Base-by-base conservation (phyloP, 257 asterid species). In the Jasminum sambac region DNA sequence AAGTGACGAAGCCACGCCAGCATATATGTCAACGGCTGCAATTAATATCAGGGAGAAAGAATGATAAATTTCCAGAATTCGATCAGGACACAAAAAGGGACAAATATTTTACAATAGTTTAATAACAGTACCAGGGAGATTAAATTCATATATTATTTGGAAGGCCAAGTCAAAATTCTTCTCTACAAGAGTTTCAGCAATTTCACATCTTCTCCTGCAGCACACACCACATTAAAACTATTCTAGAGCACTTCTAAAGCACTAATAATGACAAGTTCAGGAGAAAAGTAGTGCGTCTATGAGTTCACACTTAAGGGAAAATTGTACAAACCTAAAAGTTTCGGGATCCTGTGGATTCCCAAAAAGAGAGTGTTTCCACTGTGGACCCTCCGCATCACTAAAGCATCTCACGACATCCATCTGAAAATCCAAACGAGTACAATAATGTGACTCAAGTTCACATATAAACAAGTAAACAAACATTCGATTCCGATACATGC, bases 281-380 rank as follows among this genome's bases (percentile, higher is more conserved):
- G 59, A 75, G 8, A 66, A 19, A 13, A 40, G 46, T 19, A 19
- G 11, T 5, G 62, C 11, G 36, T 55, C 2, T 16, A 10, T 62
- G 57, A 44, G 34, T 34, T 67, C 8, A 50, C 59, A 17, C 24
- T 17, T 39, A 40, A 62, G 74, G 67, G 55, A 55, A 75, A 57
- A 16, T 41, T 63, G 44, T 50, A 74, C 55, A 57, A 81, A 89
- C 96, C 96, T 94, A 85, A 85, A 94, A 72, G 99, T 94, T 70
- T 91, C 99, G 64, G 88, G 80, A 79, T 91, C 99, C 83, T 84
- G 91, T 16, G 99, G 97, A 85, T 94, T 91, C 76, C 99, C 97
- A 64, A 94, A 91, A 74, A 94, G 90, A 74, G 99, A 94, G 82
- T 89, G 88, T 73, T 89, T 91, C 99, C 99, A 94, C 42, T 85